Conservation (phyloP, 257 asterid species). For the Misopates orontium region DNA sequence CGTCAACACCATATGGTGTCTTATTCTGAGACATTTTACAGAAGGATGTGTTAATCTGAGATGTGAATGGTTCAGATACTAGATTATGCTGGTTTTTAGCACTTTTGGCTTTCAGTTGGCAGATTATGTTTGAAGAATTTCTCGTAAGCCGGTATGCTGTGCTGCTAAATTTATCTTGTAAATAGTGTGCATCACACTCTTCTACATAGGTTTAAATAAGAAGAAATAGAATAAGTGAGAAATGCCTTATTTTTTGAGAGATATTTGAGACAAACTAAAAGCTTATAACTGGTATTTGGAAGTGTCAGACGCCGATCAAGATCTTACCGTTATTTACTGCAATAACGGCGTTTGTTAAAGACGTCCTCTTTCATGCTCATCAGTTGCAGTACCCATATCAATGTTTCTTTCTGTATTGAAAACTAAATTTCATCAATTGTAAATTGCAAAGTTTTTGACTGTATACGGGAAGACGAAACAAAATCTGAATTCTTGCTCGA, state of each 20-base stretch:
- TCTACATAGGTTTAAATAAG: neutral
- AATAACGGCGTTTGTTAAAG: neutral
- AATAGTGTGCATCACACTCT: neutral
- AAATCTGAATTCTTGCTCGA: neutral
- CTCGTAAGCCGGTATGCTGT: conserved; percentile 3
- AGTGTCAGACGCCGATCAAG: neutral
- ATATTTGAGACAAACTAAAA: neutral
- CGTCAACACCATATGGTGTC: neutral
- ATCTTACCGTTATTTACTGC: neutral
- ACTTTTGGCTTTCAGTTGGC: neutral
- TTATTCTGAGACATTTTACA: neutral
- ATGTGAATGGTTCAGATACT: neutral
- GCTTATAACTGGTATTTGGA: neutral
- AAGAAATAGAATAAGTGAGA: neutral
- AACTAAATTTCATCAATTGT: neutral
- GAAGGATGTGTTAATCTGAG: neutral
- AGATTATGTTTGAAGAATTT: neutral
- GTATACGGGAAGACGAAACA: neutral
- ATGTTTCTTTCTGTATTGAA: neutral
- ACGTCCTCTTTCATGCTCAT: neutral
- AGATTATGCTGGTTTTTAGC: neutral
- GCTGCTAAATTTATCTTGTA: neutral
- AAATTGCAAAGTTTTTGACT: neutral
- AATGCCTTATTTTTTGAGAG: neutral
- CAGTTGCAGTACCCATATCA: neutral